phyloP scores from a whole-genome alignment of 495 filamentous ascomycete species.

The Penicillium chermesinum region DNA sequence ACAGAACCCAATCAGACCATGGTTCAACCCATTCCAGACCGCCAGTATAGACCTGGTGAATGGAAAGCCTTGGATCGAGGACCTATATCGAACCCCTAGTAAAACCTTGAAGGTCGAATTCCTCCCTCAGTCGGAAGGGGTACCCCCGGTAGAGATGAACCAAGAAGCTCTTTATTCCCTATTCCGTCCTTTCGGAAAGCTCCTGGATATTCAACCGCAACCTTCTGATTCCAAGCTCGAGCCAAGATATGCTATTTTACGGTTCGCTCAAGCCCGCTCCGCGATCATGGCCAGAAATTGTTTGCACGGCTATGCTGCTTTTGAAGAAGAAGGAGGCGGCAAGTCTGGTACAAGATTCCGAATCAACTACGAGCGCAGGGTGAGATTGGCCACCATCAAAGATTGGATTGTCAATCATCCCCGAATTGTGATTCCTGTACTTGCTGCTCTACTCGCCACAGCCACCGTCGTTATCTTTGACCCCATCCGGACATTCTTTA shows the following conservation, averaged over 20 bases:
- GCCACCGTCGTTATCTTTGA: slow-evolving; percentile 91
- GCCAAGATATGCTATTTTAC: slow-evolving; percentile 73
- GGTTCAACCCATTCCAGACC: slow-evolving; percentile 78
- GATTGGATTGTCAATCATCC: slow-evolving; percentile 92
- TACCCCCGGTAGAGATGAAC: slow-evolving; percentile 65
- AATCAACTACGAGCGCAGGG: slow-evolving; percentile 73
- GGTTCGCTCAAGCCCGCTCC: slow-evolving; percentile 63
- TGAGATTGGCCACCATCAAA: slow-evolving; percentile 69
- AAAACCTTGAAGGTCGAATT: slow-evolving; percentile 76
- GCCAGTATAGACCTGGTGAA: slow-evolving; percentile 65
- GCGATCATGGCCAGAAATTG: slow-evolving; percentile 89
- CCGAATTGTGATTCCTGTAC: slow-evolving; percentile 73
- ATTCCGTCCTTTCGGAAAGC: slow-evolving; percentile 87
- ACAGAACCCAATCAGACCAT: slow-evolving; percentile 71
- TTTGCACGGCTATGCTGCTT: slow-evolving; percentile 75
- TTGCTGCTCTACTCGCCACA: slow-evolving; percentile 75
- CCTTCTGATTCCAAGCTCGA: slow-evolving; percentile 76
- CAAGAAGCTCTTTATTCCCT: slow-evolving; percentile 81
- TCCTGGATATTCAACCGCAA: slow-evolving; percentile 73
- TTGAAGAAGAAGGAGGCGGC: slow-evolving; percentile 62
- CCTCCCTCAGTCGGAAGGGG: slow-evolving; percentile 59
- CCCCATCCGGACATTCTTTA: slow-evolving; percentile 85
- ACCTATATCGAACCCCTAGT: slow-evolving; percentile 79
- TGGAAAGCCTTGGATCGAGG: slow-evolving; percentile 92
- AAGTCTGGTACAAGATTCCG: slow-evolving; percentile 68